Percentiles rank a stretch among this genome's conserved stretches.
These are phyloP conservation scores for Crucibulum laeve DNA, from an alignment of 768 basidiomycete genomes.

Conservation along the genomic window DNA sequence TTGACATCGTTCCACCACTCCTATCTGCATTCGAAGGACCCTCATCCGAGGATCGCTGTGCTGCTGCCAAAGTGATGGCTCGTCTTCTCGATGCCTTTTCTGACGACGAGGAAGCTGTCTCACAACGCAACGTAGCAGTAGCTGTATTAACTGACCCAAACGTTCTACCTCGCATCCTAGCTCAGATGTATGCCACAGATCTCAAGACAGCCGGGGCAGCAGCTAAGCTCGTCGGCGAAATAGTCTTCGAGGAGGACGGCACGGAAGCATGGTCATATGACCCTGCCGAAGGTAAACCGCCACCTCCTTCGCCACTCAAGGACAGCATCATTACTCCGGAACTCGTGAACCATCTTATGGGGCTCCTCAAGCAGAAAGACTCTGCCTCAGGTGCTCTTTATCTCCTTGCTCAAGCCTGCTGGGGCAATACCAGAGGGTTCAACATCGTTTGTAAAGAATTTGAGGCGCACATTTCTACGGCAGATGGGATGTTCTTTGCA, in stretches of 20 bases:
- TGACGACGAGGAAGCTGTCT: not conserved
- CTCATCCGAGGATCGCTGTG: constrained; percentile 1
- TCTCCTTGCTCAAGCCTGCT: constrained; percentile 12
- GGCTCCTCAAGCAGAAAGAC: constrained; percentile 7
- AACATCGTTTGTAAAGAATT: constrained; percentile 10
- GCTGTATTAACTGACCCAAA: constrained; percentile 5
- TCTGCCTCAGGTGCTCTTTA: constrained; percentile 7
- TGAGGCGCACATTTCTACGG: constrained; percentile 7
- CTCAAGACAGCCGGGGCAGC: constrained; percentile 5
- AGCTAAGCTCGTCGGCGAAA: constrained; percentile 9
- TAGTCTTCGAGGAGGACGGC: constrained; percentile 7
- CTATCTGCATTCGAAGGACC: constrained; percentile 7
- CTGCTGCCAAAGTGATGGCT: constrained; percentile 9
- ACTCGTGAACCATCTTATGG: constrained; percentile 7
- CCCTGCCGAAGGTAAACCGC: constrained; percentile 6
- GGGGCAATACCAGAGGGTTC: constrained; percentile 12
- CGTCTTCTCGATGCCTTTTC: constrained; percentile 10
- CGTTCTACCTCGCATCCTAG: constrained; percentile 7
- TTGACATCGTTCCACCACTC: constrained; percentile 6
- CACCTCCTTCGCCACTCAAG: constrained; percentile 11
- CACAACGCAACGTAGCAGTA: constrained; percentile 5
- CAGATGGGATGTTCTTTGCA: constrained; percentile 11
- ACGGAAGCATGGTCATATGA: constrained; percentile 11
- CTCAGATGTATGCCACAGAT: constrained; percentile 2
- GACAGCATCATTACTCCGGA: constrained; percentile 10